Conservation (phyloP, 352 stramenopile genomes). For the Phytophthora tubulina region DNA sequence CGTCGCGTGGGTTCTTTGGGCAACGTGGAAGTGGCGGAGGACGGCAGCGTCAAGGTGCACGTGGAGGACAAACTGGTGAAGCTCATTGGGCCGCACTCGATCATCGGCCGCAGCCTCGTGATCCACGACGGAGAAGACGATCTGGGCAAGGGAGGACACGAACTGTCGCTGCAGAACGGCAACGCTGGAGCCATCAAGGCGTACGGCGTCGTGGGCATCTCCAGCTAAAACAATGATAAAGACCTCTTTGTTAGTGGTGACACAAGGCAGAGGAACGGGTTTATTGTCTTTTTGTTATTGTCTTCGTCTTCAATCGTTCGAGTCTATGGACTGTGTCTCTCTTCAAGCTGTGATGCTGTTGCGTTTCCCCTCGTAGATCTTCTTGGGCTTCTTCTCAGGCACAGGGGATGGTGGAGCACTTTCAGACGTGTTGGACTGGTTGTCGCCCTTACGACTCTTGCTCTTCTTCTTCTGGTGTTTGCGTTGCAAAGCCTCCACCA, state of each 20-base stretch:
- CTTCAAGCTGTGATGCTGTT: slow-evolving; percentile 27
- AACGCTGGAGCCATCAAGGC: slow-evolving; percentile 95
- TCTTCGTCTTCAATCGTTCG: neutral
- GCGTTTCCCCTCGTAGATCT: slow-evolving; percentile 26
- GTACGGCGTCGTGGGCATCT: slow-evolving; percentile 94
- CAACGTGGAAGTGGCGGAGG: slow-evolving; percentile 90
- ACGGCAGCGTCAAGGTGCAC: slow-evolving; percentile 92
- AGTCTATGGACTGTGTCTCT: slow-evolving; percentile 10
- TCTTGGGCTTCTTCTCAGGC: slow-evolving; percentile 28
- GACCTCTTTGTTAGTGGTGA: neutral
- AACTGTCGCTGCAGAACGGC: slow-evolving; percentile 96
- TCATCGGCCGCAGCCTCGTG: slow-evolving; percentile 97
- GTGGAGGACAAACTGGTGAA: slow-evolving; percentile 97
- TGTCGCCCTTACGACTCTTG: slow-evolving; percentile 40
- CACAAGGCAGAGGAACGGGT: neutral
- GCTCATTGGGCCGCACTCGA: slow-evolving; percentile 97
- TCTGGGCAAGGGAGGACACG: slow-evolving; percentile 96
- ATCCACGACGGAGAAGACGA: slow-evolving; percentile 97
- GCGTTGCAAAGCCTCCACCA: slow-evolving; percentile 51
- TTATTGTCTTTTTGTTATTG: neutral
- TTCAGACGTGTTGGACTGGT: slow-evolving; percentile 41
- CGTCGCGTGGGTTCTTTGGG: slow-evolving; percentile 96
- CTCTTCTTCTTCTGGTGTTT: slow-evolving; percentile 49
- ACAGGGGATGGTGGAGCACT: slow-evolving; percentile 35
- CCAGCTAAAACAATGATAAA: slow-evolving; percentile 55